Percentiles rank a stretch among this genome's conserved stretches.
These are phyloP conservation scores for Lepidium sativum DNA, from an alignment of 345 rosid species.

Conservation along the genomic window DNA sequence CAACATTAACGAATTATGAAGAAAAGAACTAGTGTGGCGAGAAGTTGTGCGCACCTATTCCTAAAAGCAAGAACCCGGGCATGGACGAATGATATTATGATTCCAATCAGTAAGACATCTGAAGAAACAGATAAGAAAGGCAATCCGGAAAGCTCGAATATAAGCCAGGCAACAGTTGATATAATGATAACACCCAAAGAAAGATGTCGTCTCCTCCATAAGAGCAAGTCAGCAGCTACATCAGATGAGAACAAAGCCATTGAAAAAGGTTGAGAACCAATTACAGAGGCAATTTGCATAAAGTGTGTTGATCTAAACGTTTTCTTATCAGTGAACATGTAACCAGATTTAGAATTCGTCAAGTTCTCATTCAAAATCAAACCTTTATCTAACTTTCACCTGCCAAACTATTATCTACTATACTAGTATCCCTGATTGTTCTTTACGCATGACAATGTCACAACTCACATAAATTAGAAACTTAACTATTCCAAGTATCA, in stretches of 20 bases:
- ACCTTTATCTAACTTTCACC: slow-evolving; percentile 7
- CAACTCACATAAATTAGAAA: neutral
- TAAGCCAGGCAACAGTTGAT: slow-evolving; percentile 84
- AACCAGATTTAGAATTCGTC: neutral
- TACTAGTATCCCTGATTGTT: neutral
- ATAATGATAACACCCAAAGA: slow-evolving; percentile 59
- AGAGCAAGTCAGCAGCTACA: slow-evolving; percentile 67
- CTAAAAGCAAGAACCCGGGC: slow-evolving; percentile 54
- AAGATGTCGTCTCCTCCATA: slow-evolving; percentile 60
- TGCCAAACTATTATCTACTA: neutral
- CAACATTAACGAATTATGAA: neutral
- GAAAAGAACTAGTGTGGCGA: neutral
- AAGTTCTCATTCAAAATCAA: slow-evolving; percentile 5
- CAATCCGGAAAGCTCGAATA: slow-evolving; percentile 68
- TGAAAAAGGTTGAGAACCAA: neutral
- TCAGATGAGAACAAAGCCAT: slow-evolving; percentile 5
- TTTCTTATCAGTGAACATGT: neutral
- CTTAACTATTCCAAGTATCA: neutral
- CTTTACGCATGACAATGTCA: neutral
- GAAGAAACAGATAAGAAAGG: slow-evolving; percentile 77
- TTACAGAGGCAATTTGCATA: neutral
- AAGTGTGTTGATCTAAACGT: too few species aligned
- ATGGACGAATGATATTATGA: slow-evolving; percentile 41
- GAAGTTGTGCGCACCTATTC: slow-evolving; percentile 37
- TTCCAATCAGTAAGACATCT: slow-evolving; percentile 59